Conservation (phyloP, 1,284 basidiomycete genomes). For the Athelia sp. region DNA sequence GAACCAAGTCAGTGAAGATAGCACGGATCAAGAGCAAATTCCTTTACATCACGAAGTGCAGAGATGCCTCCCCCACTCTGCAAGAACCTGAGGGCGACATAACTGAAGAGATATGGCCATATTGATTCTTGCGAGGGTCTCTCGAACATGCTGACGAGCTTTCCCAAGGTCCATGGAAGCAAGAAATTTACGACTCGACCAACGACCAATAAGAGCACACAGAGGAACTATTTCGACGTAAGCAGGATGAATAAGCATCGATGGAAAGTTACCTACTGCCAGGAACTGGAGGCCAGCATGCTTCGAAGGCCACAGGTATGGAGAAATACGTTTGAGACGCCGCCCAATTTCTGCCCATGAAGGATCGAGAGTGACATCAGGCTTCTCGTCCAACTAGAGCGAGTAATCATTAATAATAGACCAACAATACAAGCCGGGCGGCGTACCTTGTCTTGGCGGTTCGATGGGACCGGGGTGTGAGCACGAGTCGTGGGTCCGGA, state of each 20-base stretch:
- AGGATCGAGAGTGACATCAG: constrained; percentile 57
- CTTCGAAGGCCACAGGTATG: constrained; percentile 81
- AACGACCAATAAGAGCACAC: constrained; percentile 62
- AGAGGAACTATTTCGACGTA: constrained; percentile 41
- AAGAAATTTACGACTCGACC: constrained; percentile 76
- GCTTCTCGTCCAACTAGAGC: constrained; percentile 34
- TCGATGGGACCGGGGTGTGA: constrained; percentile 57
- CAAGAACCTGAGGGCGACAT: constrained; percentile 60
- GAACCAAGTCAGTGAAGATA: constrained; percentile 3
- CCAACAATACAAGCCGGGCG: not conserved
- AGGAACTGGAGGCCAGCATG: constrained; percentile 60
- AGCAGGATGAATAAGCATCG: constrained; percentile 4
- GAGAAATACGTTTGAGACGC: constrained; percentile 59
- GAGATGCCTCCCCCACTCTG: constrained; percentile 68
- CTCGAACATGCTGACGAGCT: constrained; percentile 60
- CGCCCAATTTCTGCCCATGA: constrained; percentile 59
- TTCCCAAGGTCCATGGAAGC: constrained; percentile 70
- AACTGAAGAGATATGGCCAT: constrained; percentile 61
- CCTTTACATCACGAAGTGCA: constrained; percentile 60
- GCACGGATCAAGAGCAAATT: constrained; percentile 1
- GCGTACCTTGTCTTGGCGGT: constrained; percentile 34
- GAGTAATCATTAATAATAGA: constrained; percentile 3
- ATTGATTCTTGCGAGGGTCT: constrained; percentile 39
- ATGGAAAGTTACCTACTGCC: constrained; percentile 44
- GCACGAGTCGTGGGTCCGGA: constrained; percentile 55